Base-by-base conservation (phyloP, 768 basidiomycete species). In the Postia placenta region DNA sequence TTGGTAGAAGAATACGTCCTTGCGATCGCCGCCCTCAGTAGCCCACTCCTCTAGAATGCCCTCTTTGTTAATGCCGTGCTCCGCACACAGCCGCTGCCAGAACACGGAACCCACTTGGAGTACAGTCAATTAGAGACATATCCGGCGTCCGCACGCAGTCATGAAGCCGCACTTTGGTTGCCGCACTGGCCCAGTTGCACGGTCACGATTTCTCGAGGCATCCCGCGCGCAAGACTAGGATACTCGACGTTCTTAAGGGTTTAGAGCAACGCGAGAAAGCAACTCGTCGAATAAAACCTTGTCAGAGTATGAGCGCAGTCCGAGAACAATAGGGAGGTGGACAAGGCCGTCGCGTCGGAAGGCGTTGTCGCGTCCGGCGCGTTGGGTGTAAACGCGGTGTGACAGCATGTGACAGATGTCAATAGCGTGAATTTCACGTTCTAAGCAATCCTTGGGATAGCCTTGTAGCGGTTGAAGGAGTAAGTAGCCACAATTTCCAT, bases 1-100 rank as follows among this genome's bases (percentile, higher is more conserved):
- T 67, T 98, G 95, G 65, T 99, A 98, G 72, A 99, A 99, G 71
- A 99, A 99, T 23, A 96, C 95, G 69, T 99, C 96, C 64, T 98
- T 99, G 58, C 96, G 77, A 69, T 99, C 96, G 7, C 91, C 91
- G 17, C 89, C 90, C 59, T 94, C 92, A 1, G 86, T 89, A 5
- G 94, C 93, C 89, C 92, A 95, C 54, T 98, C 94, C 66, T 98
- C 94, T 41, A 98, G 81, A 50, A 92, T 91, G 24, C 96, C 96
- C 58, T 94, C 88, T 50, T 87, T 86, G 65, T 80, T 93, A 72
- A 99, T 98, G 15, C 96, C 96, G 67, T 99, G 96, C 69, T 99
- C 96, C 15, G 92, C 91, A 60, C 96, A 98, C 15, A 99, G 80
- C 39, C 95, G 87, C 60, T 97, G 93, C 96, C 96, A 99, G 72